Evolutionary conservation across 2,329 filamentous ascomycete genomes (phyloP).

Genomic region (Zasmidium angulare): DNA sequence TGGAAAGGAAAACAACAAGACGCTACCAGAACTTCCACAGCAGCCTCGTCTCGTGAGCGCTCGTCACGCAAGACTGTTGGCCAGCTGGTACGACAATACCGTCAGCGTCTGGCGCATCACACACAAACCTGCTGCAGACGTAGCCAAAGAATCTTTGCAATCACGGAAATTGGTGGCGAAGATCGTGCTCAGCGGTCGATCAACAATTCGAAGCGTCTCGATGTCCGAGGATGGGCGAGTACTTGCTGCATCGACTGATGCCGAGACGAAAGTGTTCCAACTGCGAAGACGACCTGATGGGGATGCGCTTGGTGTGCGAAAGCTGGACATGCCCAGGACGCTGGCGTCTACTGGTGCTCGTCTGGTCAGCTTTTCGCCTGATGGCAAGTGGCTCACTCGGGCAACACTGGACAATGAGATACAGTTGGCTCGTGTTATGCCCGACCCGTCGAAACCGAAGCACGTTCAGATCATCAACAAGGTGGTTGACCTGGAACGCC

Average conservation of each 20-base stretch:
- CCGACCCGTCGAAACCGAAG: slow-evolving; percentile 41
- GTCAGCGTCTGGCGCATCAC: slow-evolving; percentile 75
- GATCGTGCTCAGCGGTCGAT: slow-evolving; percentile 44
- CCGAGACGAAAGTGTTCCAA: slow-evolving; percentile 34
- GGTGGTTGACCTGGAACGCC: slow-evolving; percentile 41
- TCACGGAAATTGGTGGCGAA: slow-evolving; percentile 35
- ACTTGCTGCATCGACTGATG: slow-evolving; percentile 58
- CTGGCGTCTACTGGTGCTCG: slow-evolving; percentile 65
- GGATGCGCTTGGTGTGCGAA: slow-evolving; percentile 62
- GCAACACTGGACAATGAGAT: slow-evolving; percentile 48
- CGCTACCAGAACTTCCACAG: slow-evolving; percentile 81
- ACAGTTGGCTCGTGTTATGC: slow-evolving; percentile 48
- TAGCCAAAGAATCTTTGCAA: slow-evolving; percentile 14
- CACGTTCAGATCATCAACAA: slow-evolving; percentile 39
- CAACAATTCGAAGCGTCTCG: slow-evolving; percentile 76
- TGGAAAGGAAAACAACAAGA: slow-evolving; percentile 76
- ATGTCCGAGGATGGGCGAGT: slow-evolving; percentile 73
- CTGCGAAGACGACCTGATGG: slow-evolving; percentile 24
- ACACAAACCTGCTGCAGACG: slow-evolving; percentile 40
- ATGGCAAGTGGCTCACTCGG: slow-evolving; percentile 68
- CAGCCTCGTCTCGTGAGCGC: slow-evolving; percentile 71
- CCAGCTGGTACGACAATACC: slow-evolving; percentile 91
- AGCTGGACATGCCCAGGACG: slow-evolving; percentile 62
- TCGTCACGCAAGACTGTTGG: slow-evolving; percentile 69
- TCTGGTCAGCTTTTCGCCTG: slow-evolving; percentile 66